Evolutionary conservation across 768 basidiomycete genomes (phyloP).

Genomic region (Russula sp.): DNA sequence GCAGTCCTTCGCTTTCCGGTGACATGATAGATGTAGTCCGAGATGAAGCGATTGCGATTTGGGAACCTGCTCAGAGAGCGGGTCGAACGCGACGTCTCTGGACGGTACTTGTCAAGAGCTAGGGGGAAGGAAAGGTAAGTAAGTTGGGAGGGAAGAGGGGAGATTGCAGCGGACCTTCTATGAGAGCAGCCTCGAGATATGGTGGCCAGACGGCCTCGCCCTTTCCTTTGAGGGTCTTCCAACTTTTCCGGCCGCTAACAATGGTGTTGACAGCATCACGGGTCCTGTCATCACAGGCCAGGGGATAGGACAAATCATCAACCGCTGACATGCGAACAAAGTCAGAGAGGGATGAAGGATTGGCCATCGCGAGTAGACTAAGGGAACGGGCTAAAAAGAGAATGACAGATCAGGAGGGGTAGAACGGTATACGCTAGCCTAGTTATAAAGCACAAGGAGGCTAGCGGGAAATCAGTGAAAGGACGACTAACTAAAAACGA

Average conservation of each 20-base stretch:
- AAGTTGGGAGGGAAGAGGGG: background rate
- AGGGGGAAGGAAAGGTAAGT: conserved; percentile 11
- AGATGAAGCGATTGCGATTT: conserved; percentile 74
- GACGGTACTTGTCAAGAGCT: conserved; percentile 70
- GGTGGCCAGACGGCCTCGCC: conserved; percentile 78
- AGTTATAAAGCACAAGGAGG: conserved; percentile 10
- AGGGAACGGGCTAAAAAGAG: conserved; percentile 12
- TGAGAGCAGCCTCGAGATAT: conserved; percentile 67
- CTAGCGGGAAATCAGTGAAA: conserved; percentile 12
- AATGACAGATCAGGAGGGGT: conserved; percentile 5
- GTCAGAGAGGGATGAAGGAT: conserved; percentile 22
- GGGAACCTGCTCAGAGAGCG: conserved; percentile 70
- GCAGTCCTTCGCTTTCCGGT: conserved; percentile 68
- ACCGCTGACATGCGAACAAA: conserved; percentile 25
- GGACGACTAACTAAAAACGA: conserved; percentile 21
- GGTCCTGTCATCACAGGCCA: conserved; percentile 26
- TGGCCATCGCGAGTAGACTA: conserved; percentile 16
- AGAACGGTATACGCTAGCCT: conserved; percentile 1
- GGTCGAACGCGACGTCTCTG: conserved; percentile 67
- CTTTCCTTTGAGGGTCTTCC: conserved; percentile 63
- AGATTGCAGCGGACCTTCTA: conserved; percentile 48
- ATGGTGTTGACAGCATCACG: conserved; percentile 60
- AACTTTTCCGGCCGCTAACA: conserved; percentile 63
- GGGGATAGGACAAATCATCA: conserved; percentile 23
- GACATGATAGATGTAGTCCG: conserved; percentile 63